Percentiles rank a stretch among this genome's conserved stretches.
Evolutionary conservation across 2,329 filamentous ascomycete genomes (phyloP).

Genomic region (Aspergillus pseudonomiae): DNA sequence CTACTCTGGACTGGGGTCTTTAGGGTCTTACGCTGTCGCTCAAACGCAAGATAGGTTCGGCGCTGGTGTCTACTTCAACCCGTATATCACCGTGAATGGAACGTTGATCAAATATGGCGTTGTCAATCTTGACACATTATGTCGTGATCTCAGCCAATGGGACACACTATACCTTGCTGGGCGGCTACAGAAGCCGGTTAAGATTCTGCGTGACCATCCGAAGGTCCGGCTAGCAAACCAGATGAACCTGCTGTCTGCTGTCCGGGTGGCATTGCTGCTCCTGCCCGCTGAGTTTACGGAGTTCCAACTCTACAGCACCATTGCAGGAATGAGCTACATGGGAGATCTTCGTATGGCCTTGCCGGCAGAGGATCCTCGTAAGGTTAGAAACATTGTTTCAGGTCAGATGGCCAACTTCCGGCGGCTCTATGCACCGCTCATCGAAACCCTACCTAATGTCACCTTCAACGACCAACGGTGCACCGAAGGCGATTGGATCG

Average conservation of each 20-base stretch:
- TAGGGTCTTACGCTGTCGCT: constrained; percentile 84
- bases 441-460: constrained; percentile 88
- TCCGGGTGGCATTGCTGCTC: constrained; percentile 85
- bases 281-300: constrained; percentile 85
- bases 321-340: constrained; percentile 89
- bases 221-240: constrained; percentile 92
- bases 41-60: constrained; percentile 85
- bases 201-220: constrained; percentile 93
- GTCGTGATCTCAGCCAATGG: constrained; percentile 85
- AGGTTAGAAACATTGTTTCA: constrained; percentile 90
- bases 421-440: constrained; percentile 83
- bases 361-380: constrained; percentile 85
- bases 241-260: constrained; percentile 87
- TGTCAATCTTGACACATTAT: constrained; percentile 88
- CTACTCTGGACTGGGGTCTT: constrained; percentile 80
- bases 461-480: constrained; percentile 69
- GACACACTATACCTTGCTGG: constrained; percentile 95
- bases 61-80: constrained; percentile 96
- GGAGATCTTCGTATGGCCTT: constrained; percentile 95
- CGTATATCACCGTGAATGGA: constrained; percentile 90
- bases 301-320: constrained; percentile 83
- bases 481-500: constrained; percentile 63
- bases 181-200: constrained; percentile 93
- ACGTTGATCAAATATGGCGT: constrained; percentile 98
- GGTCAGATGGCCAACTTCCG: constrained; percentile 92